These are phyloP conservation scores for Fusarium sp. DNA, from an alignment of 2,329 filamentous ascomycete genomes.

Conservation along the genomic window DNA sequence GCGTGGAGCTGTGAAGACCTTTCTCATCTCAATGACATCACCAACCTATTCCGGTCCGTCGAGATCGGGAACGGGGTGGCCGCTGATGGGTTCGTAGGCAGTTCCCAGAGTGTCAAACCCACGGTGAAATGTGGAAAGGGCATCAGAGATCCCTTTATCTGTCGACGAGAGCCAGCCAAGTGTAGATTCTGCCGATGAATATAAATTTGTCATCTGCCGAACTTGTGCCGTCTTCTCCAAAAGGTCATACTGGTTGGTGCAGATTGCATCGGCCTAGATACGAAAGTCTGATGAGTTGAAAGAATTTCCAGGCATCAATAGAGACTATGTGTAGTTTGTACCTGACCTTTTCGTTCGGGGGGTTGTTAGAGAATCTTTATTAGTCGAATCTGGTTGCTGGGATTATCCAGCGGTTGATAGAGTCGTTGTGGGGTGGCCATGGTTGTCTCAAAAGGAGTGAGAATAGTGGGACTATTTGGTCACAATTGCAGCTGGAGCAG, in stretches of 20 bases:
- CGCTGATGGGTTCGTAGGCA: not conserved
- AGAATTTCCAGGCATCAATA: not conserved
- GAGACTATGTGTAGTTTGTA: not conserved
- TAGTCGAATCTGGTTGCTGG: not conserved
- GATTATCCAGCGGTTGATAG: not conserved
- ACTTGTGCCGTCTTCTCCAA: not conserved
- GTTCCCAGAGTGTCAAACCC: not conserved
- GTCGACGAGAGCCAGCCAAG: not conserved
- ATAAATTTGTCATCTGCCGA: not conserved
- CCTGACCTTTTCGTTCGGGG: fast-evolving
- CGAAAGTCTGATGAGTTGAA: not conserved
- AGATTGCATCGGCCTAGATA: not conserved
- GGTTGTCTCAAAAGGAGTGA: not conserved
- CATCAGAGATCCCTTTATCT: not conserved
- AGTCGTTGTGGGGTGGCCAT: not conserved
- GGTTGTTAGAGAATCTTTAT: not conserved
- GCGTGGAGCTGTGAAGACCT: not conserved
- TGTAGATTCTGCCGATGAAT: not conserved
- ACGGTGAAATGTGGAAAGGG: not conserved
- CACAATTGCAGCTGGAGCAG: not conserved
- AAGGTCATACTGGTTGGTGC: not conserved
- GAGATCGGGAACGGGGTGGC: not conserved
- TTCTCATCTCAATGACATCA: not conserved
- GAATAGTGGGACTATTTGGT: not conserved
- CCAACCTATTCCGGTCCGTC: not conserved